Conservation (phyloP, 1,284 basidiomycete species). For the Trametes pubescens region DNA sequence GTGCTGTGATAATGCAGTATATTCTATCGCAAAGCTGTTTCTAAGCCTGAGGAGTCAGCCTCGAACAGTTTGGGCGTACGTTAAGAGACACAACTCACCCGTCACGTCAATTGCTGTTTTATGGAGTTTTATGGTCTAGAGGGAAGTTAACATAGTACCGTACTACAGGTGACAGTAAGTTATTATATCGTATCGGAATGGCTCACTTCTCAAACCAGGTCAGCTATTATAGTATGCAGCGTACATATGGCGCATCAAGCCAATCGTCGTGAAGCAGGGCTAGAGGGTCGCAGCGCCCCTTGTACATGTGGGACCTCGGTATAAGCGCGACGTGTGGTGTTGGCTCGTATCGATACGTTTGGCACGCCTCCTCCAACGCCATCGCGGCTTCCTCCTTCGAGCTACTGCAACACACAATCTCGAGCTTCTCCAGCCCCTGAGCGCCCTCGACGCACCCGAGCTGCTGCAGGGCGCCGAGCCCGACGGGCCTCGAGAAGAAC, state of each 20-base stretch:
- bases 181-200: no score
- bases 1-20: no score
- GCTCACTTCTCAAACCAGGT: no score
- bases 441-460: conserved; percentile 40
- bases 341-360: conserved; percentile 22
- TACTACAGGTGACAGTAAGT: no score
- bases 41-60: no score
- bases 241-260: background rate
- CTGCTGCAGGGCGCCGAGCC: conserved; percentile 42
- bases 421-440: conserved; percentile 39
- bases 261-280: conserved; percentile 27
- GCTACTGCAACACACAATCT: conserved; percentile 38
- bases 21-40: no score
- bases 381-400: conserved; percentile 17
- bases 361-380: conserved; percentile 17
- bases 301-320: conserved; percentile 9
- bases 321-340: conserved; percentile 24
- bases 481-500: conserved; percentile 36
- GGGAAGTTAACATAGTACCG: no score
- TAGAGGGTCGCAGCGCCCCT: conserved; percentile 21
- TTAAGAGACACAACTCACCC: no score
- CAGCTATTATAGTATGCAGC: no score
- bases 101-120: no score
- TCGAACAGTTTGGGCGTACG: no score
- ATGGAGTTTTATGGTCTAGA: no score